Percentiles rank a stretch among this genome's conserved stretches.
These are phyloP conservation scores for Aspergillus niger DNA, from an alignment of 2,329 filamentous ascomycete species.

Conservation along the genomic window DNA sequence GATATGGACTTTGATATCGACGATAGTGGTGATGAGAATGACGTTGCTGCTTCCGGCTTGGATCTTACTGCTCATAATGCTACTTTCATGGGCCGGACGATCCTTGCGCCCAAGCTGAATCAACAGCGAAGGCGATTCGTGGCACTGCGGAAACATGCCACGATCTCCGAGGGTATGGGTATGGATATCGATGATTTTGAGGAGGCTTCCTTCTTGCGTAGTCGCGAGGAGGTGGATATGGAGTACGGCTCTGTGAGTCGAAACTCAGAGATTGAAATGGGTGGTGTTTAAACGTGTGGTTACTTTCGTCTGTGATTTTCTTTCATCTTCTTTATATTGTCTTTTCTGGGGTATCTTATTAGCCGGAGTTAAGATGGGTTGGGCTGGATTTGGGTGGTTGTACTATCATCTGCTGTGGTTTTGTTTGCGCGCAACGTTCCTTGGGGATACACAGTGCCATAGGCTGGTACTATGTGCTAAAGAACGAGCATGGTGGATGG, in stretches of 20 bases:
- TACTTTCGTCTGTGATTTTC: neutral
- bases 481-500: neutral
- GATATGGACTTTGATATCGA: slow-evolving; percentile 21
- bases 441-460: neutral
- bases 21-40: slow-evolving; percentile 35
- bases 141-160: slow-evolving; percentile 13
- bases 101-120: slow-evolving; percentile 36
- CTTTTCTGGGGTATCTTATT: neutral
- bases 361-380: neutral
- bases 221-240: slow-evolving; percentile 43
- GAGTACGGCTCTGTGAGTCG: slow-evolving; percentile 21
- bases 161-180: slow-evolving; percentile 5
- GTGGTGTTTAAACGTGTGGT: slow-evolving; percentile 30
- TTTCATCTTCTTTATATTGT: neutral
- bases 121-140: slow-evolving; percentile 31
- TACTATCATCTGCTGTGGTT: neutral
- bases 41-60: neutral
- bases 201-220: slow-evolving; percentile 48
- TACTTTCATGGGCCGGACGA: slow-evolving; percentile 31
- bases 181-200: slow-evolving; percentile 48
- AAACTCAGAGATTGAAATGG: slow-evolving; percentile 32
- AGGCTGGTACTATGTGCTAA: neutral
- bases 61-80: slow-evolving; percentile 4
- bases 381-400: neutral
- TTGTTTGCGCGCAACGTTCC: neutral